Percentiles rank a stretch among this genome's conserved stretches.
Conservation (phyloP, 306 rosid species). For the Inga leiocalycina region DNA sequence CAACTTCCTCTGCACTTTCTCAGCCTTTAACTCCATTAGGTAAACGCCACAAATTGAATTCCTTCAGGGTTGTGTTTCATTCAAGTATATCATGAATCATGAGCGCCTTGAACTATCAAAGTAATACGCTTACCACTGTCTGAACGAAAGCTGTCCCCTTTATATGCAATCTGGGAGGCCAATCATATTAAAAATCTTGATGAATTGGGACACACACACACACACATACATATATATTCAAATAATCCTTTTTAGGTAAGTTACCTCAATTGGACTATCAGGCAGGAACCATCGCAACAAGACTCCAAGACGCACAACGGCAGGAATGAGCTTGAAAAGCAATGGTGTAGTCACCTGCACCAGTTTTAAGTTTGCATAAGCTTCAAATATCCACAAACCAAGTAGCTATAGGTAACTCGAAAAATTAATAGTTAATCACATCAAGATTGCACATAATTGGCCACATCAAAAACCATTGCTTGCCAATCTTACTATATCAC, state of each 20-base stretch:
- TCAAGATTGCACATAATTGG: slow-evolving; percentile 17
- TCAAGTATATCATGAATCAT: slow-evolving; percentile 69
- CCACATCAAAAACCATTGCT: slow-evolving; percentile 6
- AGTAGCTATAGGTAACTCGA: slow-evolving; percentile 5
- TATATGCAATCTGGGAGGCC: slow-evolving; percentile 65
- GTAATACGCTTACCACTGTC: slow-evolving; percentile 79
- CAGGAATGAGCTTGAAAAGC: slow-evolving; percentile 95
- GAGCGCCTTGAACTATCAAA: slow-evolving; percentile 76
- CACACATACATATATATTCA: background rate
- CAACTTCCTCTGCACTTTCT: slow-evolving; percentile 51
- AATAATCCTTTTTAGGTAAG: background rate
- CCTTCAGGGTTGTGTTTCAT: slow-evolving; percentile 39
- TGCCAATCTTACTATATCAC: background rate
- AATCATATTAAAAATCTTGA: slow-evolving; percentile 38
- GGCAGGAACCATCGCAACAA: slow-evolving; percentile 86
- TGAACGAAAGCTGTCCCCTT: slow-evolving; percentile 73
- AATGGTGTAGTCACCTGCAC: slow-evolving; percentile 98
- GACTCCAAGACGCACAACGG: slow-evolving; percentile 82
- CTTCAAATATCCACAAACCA: slow-evolving; percentile 33
- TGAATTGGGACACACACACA: too few relatives aligned
- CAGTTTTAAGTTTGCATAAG: slow-evolving; percentile 16
- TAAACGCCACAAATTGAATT: slow-evolving; percentile 42
- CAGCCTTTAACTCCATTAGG: slow-evolving; percentile 43
- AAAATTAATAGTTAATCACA: slow-evolving; percentile 21
- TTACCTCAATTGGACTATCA: slow-evolving; percentile 77